These are phyloP conservation scores for Auxenochlorella protothecoides DNA, from an alignment of 139 green algal species.

Conservation along the genomic window DNA sequence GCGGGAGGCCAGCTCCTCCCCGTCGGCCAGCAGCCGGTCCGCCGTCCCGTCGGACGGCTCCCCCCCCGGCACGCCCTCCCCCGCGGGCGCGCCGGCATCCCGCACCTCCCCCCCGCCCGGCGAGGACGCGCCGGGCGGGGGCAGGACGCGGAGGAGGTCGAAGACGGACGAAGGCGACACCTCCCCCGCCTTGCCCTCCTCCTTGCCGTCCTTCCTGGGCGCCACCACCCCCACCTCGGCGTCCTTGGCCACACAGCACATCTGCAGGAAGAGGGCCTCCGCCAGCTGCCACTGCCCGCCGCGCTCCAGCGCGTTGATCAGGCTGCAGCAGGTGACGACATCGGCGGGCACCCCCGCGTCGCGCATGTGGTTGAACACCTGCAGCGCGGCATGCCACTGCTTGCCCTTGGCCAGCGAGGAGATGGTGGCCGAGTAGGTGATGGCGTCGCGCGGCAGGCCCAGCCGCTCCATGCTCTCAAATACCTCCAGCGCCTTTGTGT, in stretches of 20 bases:
- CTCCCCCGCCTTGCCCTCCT: too few species aligned
- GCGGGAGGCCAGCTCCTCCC: too few species aligned
- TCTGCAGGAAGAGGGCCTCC: slow-evolving; percentile 58
- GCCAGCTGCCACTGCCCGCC: slow-evolving; percentile 81
- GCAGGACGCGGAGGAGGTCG: too few species aligned
- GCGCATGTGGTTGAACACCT: slow-evolving; percentile 48
- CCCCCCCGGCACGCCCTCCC: too few species aligned
- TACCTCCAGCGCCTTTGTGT: slow-evolving; percentile 32
- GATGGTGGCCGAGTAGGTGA: slow-evolving; percentile 83
- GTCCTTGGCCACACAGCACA: slow-evolving; percentile 17
- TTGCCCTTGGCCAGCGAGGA: slow-evolving; percentile 71
- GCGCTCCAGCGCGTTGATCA: slow-evolving; percentile 81
- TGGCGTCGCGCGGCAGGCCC: slow-evolving; percentile 62
- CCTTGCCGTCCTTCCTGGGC: too few species aligned
- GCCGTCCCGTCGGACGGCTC: too few species aligned
- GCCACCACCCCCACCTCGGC: too few species aligned
- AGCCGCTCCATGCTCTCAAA: slow-evolving; percentile 59
- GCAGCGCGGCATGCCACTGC: slow-evolving; percentile 54
- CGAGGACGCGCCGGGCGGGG: too few species aligned
- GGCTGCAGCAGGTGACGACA: slow-evolving; percentile 79
- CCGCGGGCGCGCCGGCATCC: too few species aligned
- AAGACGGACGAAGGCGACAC: too few species aligned
- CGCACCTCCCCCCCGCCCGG: too few species aligned
- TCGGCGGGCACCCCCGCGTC: slow-evolving; percentile 56
- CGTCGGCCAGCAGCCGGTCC: too few species aligned